Percentiles rank a stretch among this genome's conserved stretches.
phyloP scores from a whole-genome alignment of 169 alveolate genomes.

The Cystoisospora suis region DNA sequence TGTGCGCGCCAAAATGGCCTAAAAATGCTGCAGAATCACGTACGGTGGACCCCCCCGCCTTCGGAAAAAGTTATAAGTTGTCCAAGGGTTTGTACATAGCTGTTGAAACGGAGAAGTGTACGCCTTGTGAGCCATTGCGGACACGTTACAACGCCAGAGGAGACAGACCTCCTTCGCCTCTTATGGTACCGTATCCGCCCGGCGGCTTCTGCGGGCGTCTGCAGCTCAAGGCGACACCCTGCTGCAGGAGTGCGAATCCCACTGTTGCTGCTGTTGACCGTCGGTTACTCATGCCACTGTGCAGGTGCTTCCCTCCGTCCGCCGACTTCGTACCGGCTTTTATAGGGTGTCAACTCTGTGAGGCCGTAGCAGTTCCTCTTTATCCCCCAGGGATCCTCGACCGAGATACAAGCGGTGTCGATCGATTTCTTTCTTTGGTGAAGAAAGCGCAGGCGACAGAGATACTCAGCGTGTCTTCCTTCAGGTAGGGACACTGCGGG shows the following conservation, averaged over 20 bases:
- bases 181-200: background rate
- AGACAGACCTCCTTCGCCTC: no score
- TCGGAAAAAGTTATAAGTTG: no score
- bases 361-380: slow-evolving; percentile 69
- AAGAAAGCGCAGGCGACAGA: background rate
- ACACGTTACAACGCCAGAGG: no score
- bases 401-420: background rate
- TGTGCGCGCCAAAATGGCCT: no score
- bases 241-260: no score
- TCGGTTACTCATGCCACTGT: no score
- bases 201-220: background rate
- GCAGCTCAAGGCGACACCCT: background rate
- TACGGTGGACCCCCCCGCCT: no score
- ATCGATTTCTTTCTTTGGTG: background rate
- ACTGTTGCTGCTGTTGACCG: no score
- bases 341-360: slow-evolving; percentile 65
- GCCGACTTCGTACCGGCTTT: slow-evolving; percentile 65
- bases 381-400: slow-evolving; percentile 69
- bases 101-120: no score
- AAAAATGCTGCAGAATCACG: no score
- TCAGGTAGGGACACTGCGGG: slow-evolving; percentile 24
- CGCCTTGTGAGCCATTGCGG: no score
- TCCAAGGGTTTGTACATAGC: no score
- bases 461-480: background rate
- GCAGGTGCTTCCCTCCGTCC: slow-evolving; percentile 68